Base-by-base conservation (phyloP, 2,329 filamentous ascomycete species). In the Westerdykella aurantiaca region DNA sequence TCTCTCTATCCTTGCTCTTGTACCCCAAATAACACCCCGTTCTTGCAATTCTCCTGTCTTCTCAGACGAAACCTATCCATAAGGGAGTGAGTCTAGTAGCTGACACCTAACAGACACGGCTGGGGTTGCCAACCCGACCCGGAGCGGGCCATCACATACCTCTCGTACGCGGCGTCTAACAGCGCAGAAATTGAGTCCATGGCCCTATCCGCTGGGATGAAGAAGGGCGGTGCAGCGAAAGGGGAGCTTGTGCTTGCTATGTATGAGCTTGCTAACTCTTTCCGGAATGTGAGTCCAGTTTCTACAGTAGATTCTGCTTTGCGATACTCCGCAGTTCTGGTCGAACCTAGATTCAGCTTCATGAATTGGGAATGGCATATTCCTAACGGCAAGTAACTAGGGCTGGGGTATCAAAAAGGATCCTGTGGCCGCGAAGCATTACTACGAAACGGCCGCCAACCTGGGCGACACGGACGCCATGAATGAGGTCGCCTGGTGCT, bases 361-460 rank as follows among this genome's bases (percentile, higher is more conserved):
- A 12, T 5, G 33, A 35, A 13, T 9, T 16, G 10, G 17, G 9
- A 14, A 18, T 14, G 33, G 3, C 9, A 9, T 14, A 13, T 35
- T 16, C 3, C 33, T 35, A 18, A 35, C 17, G n/a, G 33, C 6
- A 35, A 14, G 17, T 35, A 18, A 21, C 18, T 18, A 35, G 33
- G 93, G 89, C 43, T 97, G 91, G 91, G 93, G 93, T 39, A 85
- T 95, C 39, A 77, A 81, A 50, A 86, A 86, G 63, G 93, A 98
- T 66, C 79, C 89, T 31, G 77, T 88, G 41, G 93, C 93, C 38
- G 93, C 93, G 39, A 75, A 77, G 56, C 76, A 95, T 77, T 98
- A 97, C 69, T 98, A 97, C 69, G 91, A 97, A 71, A 96, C 91
- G 9, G 93, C 93, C 22, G 93, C 93, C 48, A 97, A 98, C 66